Percentiles rank a stretch among this genome's conserved stretches.
Evolutionary conservation across 2,329 filamentous ascomycete species (phyloP).

Genomic region (Aspergillus udagawae): DNA sequence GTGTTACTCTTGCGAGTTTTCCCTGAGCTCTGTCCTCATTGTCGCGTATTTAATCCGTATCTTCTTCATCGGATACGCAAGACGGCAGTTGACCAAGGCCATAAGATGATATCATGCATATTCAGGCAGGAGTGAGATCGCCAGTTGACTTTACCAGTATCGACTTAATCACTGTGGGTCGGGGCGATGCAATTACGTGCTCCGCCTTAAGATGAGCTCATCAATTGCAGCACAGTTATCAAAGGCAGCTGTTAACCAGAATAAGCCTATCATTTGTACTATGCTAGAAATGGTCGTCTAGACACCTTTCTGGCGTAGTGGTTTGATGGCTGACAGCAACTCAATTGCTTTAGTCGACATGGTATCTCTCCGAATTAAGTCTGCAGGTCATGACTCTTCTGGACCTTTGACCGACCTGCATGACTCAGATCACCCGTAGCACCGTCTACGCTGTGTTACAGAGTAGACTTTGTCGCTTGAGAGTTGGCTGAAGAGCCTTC

Average conservation of each 20-base stretch:
- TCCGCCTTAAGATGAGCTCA: conserved; percentile 10
- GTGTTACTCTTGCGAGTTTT: neutral
- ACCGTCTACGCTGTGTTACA: too few species aligned
- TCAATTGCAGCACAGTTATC: neutral
- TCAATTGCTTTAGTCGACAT: neutral
- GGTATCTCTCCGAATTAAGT: neutral
- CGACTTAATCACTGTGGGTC: neutral
- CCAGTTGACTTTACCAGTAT: neutral
- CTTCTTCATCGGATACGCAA: neutral
- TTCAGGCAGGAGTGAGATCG: neutral
- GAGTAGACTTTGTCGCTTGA: too few species aligned
- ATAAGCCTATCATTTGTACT: too few species aligned
- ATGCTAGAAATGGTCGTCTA: too few species aligned
- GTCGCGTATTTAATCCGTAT: too few species aligned
- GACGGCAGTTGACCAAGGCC: neutral
- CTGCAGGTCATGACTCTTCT: too few species aligned
- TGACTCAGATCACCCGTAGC: neutral
- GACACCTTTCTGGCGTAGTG: too few species aligned
- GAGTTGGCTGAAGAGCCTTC: too few species aligned
- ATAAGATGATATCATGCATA: neutral
- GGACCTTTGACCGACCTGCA: neutral
- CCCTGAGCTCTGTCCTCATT: neutral
- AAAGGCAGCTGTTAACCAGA: too few species aligned
- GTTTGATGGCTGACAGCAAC: too few species aligned
- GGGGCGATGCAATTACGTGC: conserved; percentile 5